Evolutionary conservation across 2,329 filamentous ascomycete genomes (phyloP), one percentile per base, ranked within the genome.

Genomic region (Elsinoe australis): DNA sequence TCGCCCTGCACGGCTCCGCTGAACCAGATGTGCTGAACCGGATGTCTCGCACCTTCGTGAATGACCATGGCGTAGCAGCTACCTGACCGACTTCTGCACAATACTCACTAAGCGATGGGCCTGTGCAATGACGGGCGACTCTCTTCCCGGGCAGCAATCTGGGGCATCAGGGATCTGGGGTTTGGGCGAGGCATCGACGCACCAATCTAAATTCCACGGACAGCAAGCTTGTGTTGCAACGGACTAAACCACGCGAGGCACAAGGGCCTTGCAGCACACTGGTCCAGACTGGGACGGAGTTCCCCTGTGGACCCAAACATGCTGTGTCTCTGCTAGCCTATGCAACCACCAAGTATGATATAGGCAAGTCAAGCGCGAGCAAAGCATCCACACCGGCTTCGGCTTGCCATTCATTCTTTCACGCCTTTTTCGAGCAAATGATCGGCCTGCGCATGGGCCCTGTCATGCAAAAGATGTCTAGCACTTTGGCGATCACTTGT

Each of bases 391-490:
- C 39, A 44, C 15, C 39, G 39, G 39, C 39, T 44, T 44, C 39
- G 39, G 39, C 4, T 44, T 44, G 26, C 39, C 39, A 44, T 44
- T 32, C 26, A 29, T 6, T 29, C 26, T 29, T 17, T 7, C 9
- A 42, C 21, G 24, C 45, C 29, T 18, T 46, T n/a, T n/a, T 35
- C n/a, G 15, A 38, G 45, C 45, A 48, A 38, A 38, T 24, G 45
- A 48, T 48, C 45, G 45, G 14, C 45, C 18, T 14, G 14, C 32
- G 45, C 45, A 38, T 48, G 45, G 45, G 31, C 45, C 42, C 24
- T 28, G 17, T 48, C 45, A 48, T 48, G 45, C 45, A 48, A 39
- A 34, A 34, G 31, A 38, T 48, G 45, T 38, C 33, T 39, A 48
- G 45, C 31, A 22, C 12, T 18, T 12, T n/a, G 45, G 39, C 34